Evolutionary conservation across 1,284 basidiomycete species (phyloP).

Genomic region (Trichosporon asahii): DNA sequence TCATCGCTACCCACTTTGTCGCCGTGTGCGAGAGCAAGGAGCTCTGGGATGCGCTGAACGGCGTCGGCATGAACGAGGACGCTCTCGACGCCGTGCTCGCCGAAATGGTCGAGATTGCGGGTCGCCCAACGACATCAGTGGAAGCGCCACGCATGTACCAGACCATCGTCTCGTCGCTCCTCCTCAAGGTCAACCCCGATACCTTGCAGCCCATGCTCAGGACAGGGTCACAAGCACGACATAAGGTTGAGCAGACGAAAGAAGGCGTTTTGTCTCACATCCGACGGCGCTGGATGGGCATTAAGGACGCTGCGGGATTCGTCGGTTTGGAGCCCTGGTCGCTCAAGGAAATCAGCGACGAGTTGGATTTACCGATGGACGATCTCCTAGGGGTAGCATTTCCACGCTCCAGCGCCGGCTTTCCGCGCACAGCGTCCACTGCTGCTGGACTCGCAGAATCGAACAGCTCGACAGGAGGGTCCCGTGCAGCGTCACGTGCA

Average conservation of each 20-base stretch:
- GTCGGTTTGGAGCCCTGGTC: conserved; percentile 76
- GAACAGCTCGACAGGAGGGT: background rate
- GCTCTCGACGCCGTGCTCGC: conserved; percentile 67
- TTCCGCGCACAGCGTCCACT: conserved; percentile 27
- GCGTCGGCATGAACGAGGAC: conserved; percentile 66
- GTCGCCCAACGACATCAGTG: conserved; percentile 55
- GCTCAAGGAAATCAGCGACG: conserved; percentile 79
- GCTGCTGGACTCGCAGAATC: conserved; percentile 13
- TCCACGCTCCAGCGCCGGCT: conserved; percentile 14
- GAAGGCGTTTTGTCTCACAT: conserved; percentile 60
- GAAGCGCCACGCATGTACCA: conserved; percentile 68
- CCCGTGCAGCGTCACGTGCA: conserved; percentile 4
- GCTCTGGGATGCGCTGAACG: conserved; percentile 67
- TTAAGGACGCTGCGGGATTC: conserved; percentile 76
- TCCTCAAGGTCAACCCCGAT: conserved; percentile 66
- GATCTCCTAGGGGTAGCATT: conserved; percentile 58
- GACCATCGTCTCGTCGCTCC: conserved; percentile 68
- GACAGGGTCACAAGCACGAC: conserved; percentile 62
- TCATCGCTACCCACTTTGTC: conserved; percentile 60
- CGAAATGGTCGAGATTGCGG: conserved; percentile 58
- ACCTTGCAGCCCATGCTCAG: conserved; percentile 62
- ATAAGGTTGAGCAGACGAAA: conserved; percentile 67
- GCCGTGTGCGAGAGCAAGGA: conserved; percentile 65
- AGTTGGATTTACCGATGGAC: conserved; percentile 70
- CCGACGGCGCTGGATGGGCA: conserved; percentile 64